Conservation (phyloP, 2,329 filamentous ascomycete species). For the Thielaviopsis euricoi region DNA sequence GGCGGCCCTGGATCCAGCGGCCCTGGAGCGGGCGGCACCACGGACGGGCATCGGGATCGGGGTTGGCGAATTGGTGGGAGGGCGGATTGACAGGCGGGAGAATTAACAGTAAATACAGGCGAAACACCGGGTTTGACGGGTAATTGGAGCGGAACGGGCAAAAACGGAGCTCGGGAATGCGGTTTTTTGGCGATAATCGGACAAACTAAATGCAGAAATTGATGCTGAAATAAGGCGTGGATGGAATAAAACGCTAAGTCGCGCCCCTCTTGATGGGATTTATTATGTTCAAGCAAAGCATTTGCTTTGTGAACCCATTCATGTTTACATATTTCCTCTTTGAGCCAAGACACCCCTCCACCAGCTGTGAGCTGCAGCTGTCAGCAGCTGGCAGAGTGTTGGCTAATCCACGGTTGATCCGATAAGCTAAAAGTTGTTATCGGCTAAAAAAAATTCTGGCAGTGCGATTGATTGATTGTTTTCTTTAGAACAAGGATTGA, state of each 20-base stretch:
- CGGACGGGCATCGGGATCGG: slow-evolving; percentile 30
- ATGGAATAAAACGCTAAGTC: not conserved
- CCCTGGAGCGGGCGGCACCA: slow-evolving; percentile 28
- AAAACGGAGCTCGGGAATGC: not conserved
- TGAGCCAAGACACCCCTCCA: not conserved
- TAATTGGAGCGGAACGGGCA: not conserved
- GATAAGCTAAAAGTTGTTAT: slow-evolving; percentile 12
- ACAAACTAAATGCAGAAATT: not conserved
- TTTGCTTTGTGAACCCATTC: not conserved
- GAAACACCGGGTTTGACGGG: not conserved
- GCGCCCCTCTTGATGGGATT: not conserved
- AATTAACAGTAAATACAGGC: too few species aligned
- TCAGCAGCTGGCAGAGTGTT: not conserved
- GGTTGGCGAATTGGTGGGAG: slow-evolving; percentile 23
- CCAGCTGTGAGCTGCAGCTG: not conserved
- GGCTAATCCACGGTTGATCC: slow-evolving; percentile 4
- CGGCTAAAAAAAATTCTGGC: slow-evolving; percentile 6
- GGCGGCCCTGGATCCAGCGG: slow-evolving; percentile 25
- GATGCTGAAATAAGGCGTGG: not conserved
- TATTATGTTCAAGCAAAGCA: too few species aligned
- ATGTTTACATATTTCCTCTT: slow-evolving; percentile 12
- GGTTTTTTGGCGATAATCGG: not conserved
- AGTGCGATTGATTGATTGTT: not conserved
- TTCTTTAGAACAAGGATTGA: too few species aligned
- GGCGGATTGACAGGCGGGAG: not conserved